Percentiles rank a stretch among this genome's conserved stretches.
Conservation (phyloP, 441 rosid genomes). For the Arabidopsis lyrata region DNA sequence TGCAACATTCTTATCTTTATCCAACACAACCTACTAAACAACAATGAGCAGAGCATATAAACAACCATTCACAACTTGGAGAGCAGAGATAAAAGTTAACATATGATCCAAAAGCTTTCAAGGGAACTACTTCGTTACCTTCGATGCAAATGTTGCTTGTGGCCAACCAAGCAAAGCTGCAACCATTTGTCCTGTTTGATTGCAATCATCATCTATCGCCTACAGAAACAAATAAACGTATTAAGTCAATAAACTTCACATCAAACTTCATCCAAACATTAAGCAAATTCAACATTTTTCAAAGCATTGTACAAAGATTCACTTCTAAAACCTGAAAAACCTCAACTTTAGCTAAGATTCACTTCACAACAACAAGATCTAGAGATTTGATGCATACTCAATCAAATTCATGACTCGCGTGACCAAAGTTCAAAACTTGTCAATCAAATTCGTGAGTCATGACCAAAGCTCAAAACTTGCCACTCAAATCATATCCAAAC, state of each 20-base stretch:
- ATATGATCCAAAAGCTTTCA: slow-evolving; percentile 2
- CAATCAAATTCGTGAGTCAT: background rate
- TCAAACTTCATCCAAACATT: background rate
- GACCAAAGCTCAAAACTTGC: slow-evolving; percentile 13
- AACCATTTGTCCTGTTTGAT: slow-evolving; percentile 98
- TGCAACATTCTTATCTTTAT: slow-evolving; percentile 71
- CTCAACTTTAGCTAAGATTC: background rate
- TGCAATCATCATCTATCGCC: slow-evolving; percentile 98
- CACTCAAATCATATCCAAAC: background rate
- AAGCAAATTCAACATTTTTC: background rate
- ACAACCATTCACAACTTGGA: background rate
- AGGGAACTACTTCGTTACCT: slow-evolving; percentile 52
- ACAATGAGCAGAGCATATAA: slow-evolving; percentile 26
- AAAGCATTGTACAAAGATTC: background rate
- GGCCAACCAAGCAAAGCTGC: slow-evolving; percentile 97
- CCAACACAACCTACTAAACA: slow-evolving; percentile 78
- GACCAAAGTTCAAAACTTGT: slow-evolving; percentile 11
- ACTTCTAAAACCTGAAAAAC: background rate
- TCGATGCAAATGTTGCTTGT: slow-evolving; percentile 94
- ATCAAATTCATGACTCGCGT: background rate
- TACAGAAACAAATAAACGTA: background rate
- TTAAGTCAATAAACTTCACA: background rate
- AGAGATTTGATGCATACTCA: background rate
- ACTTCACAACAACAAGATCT: background rate
- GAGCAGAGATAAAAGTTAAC: background rate